Evolutionary conservation across 495 filamentous ascomycete genomes (phyloP), one percentile per base, ranked within the genome.

Genomic region (Xylaria acuta): DNA sequence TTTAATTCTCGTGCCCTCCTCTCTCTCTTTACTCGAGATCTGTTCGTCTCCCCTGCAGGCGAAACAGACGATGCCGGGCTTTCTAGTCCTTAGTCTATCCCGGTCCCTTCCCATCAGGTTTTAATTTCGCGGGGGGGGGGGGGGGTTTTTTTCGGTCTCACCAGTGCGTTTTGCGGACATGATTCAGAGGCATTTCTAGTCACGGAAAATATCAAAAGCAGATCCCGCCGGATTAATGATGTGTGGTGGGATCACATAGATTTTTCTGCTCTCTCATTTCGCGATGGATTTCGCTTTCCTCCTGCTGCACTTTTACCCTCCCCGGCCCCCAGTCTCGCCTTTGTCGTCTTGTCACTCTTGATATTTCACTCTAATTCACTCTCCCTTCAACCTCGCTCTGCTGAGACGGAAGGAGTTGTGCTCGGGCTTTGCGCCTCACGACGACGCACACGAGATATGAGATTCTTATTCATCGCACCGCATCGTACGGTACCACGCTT

Each of bases 1-100:
- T 68, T 25, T 77, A 67, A 67, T 45, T 6, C 64, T 30, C 34
- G 7, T 25, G 6, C 9, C 20, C 32, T 54, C 4, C 38, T 18
- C 49, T 18, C 30, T 38, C 45, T 32, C 27, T 11, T 1, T n/a
- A n/a, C 25, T 20, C n/a, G 40, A 34, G 27, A 63, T 25, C 20
- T 25, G 60, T 38, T 38, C 11, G 38, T 25, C 59, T 3, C 54
- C 30, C 16, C 54, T 34, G 16, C 14, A 27, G 53, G 5, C 2
- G 27, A 56, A n/a, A 18, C 53, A 18, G 53, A 56, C 53, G 11
- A 54, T 27, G 16, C n/a, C 4, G 5, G 59, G 59, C 1, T 12
- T 40, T 40, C 34, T 41, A 2, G 30, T 9, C 30, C 54, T 36
- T 59, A 16, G 16, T 59, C 36, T 18, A 36, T 11, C 32, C 32